Conservation (phyloP, 371 early-diverging fungal species). For the Actinomortierella ambigua region DNA sequence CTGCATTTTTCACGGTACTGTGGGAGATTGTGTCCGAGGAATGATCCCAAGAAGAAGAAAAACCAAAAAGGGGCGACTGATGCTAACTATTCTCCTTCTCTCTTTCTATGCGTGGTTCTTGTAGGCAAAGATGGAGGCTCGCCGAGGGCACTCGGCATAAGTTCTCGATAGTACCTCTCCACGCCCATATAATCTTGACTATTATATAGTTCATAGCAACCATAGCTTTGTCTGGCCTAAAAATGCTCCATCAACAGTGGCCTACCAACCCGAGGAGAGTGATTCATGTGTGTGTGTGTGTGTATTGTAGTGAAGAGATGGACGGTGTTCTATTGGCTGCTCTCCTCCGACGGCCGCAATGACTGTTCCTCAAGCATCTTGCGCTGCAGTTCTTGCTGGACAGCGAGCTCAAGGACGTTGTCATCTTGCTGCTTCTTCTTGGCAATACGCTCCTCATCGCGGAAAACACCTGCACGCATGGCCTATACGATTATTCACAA, state of each 20-base stretch:
- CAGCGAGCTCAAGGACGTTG: constrained; percentile 40
- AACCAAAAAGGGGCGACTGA: too few species aligned
- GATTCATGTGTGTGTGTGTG: background rate
- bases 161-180: too few species aligned
- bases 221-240: too few species aligned
- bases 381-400: constrained; percentile 39
- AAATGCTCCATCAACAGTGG: too few species aligned
- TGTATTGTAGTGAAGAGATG: too few species aligned
- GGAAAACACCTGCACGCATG: constrained; percentile 34
- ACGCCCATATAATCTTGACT: too few species aligned
- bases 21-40: background rate
- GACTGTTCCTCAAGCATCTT: constrained; percentile 40
- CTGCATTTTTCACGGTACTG: constrained; percentile 67
- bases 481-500: constrained; percentile 11
- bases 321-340: background rate
- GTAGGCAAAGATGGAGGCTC: too few species aligned
- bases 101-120: too few species aligned
- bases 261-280: background rate
- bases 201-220: too few species aligned
- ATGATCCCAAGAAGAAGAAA: too few species aligned
- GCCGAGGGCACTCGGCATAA: too few species aligned
- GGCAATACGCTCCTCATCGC: constrained; percentile 40
- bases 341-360: constrained; percentile 16
- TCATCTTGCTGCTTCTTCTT: constrained; percentile 45
- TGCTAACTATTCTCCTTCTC: too few species aligned